phyloP scores from a whole-genome alignment of 1,284 basidiomycete genomes.

The Naganishia sp. region DNA sequence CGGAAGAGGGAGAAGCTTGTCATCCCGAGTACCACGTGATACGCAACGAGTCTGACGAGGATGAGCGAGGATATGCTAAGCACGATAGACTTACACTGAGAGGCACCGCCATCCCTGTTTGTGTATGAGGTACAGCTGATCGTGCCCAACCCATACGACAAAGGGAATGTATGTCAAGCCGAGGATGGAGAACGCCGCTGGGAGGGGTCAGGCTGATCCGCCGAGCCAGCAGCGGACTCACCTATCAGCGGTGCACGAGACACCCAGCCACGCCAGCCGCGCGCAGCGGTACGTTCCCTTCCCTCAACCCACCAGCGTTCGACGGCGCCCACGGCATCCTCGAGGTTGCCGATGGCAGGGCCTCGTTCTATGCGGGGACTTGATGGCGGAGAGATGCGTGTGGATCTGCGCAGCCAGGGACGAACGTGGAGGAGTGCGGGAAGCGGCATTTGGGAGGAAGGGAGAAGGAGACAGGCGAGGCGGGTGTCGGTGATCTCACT shows the following conservation, averaged over 20 bases:
- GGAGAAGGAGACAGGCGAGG: too few relatives aligned
- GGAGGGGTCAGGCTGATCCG: not conserved
- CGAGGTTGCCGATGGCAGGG: conserved; percentile 12
- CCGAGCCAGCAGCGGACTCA: not conserved
- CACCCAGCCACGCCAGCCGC: not conserved
- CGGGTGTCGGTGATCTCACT: too few relatives aligned
- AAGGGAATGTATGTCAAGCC: conserved; percentile 19
- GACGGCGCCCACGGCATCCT: conserved; percentile 13
- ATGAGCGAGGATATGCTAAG: not conserved
- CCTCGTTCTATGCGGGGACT: not conserved
- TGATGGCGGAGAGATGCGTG: not conserved
- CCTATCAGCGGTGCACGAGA: conserved; percentile 21
- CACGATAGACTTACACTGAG: not conserved
- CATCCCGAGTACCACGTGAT: conserved; percentile 18
- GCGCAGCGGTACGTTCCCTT: not conserved
- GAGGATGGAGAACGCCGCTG: conserved; percentile 17
- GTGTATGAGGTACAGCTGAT: conserved; percentile 13
- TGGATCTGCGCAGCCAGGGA: not conserved
- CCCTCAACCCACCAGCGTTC: conserved; percentile 7
- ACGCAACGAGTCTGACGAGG: conserved; percentile 5
- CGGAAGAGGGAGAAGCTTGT: conserved; percentile 9
- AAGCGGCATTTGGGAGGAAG: not conserved
- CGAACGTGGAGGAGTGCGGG: not conserved
- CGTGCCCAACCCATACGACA: conserved; percentile 19
- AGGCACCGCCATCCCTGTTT: conserved; percentile 5